phyloP scores from a whole-genome alignment of 2,329 filamentous ascomycete genomes.

The Diaporthe sp. region DNA sequence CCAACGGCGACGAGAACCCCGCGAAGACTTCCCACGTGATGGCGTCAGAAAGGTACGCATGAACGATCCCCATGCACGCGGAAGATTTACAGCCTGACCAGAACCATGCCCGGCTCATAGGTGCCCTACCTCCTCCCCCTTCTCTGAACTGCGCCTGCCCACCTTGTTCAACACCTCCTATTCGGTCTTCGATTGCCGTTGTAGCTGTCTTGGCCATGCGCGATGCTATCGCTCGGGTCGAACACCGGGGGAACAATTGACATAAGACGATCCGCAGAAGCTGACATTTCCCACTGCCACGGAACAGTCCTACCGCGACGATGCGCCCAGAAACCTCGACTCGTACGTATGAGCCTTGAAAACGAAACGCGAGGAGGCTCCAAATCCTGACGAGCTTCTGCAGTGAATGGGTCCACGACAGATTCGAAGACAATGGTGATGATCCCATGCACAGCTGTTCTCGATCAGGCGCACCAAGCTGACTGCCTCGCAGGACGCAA shows the following conservation, averaged over 20 bases:
- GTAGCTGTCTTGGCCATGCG: slow-evolving; percentile 49
- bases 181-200: slow-evolving; percentile 51
- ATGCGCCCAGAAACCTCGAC: slow-evolving; percentile 76
- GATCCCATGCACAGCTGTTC: not conserved
- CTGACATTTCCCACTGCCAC: slow-evolving; percentile 60
- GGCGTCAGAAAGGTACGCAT: slow-evolving; percentile 87
- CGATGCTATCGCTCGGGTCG: slow-evolving; percentile 48
- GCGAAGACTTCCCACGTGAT: slow-evolving; percentile 77
- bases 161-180: slow-evolving; percentile 42
- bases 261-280: slow-evolving; percentile 53
- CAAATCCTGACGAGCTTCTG: slow-evolving; percentile 46
- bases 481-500: slow-evolving; percentile 40
- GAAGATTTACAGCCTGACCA: slow-evolving; percentile 28
- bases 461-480: not conserved
- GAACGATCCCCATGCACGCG: slow-evolving; percentile 1
- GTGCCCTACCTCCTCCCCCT: slow-evolving; percentile 50
- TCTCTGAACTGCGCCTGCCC: slow-evolving; percentile 44
- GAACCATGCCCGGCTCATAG: slow-evolving; percentile 40
- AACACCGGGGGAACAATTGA: slow-evolving; percentile 51
- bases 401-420: slow-evolving; percentile 96
- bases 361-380: not conserved
- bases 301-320: slow-evolving; percentile 72
- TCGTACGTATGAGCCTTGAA: slow-evolving; percentile 62
- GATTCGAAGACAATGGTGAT: slow-evolving; percentile 81
- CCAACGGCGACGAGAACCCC: slow-evolving; percentile 51